Percentiles rank a stretch among this genome's conserved stretches.
These are phyloP conservation scores for Botrytis deweyae DNA, from an alignment of 2,329 filamentous ascomycete genomes.

Conservation along the genomic window DNA sequence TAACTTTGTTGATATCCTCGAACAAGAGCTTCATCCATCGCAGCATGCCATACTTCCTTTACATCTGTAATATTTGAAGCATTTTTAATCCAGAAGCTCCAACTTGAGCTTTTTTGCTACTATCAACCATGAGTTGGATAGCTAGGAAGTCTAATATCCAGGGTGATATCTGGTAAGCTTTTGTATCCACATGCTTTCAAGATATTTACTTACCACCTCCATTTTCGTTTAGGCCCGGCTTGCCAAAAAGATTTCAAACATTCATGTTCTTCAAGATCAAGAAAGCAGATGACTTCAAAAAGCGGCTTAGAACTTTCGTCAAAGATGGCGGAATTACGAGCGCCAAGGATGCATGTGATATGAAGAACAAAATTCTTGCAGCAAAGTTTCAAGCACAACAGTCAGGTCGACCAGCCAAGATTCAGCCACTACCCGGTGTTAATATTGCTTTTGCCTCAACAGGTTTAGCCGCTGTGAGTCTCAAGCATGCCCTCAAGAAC, in stretches of 20 bases:
- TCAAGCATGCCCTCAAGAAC: not conserved
- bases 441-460: slow-evolving; percentile 1
- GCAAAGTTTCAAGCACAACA: not conserved
- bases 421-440: slow-evolving; percentile 2
- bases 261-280: slow-evolving; percentile 13
- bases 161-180: slow-evolving; percentile 10
- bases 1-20: not conserved
- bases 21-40: not conserved
- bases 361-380: not conserved
- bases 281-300: slow-evolving; percentile 6
- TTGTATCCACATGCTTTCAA: not conserved
- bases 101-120: not conserved
- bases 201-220: not conserved
- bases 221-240: not conserved
- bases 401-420: not conserved
- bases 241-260: slow-evolving; percentile 1
- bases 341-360: slow-evolving; percentile 6
- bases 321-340: not conserved
- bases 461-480: slow-evolving; percentile 8
- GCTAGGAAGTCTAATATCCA: slow-evolving; percentile 12
- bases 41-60: not conserved
- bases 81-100: not conserved
- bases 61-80: not conserved
- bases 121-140: not conserved
- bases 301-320: not conserved